A percentile compares a stretch with the other conserved stretches of the same genome.
Evolutionary conservation across 352 stramenopile genomes (phyloP).

Genomic region (Aphanomyces cochlioides): DNA sequence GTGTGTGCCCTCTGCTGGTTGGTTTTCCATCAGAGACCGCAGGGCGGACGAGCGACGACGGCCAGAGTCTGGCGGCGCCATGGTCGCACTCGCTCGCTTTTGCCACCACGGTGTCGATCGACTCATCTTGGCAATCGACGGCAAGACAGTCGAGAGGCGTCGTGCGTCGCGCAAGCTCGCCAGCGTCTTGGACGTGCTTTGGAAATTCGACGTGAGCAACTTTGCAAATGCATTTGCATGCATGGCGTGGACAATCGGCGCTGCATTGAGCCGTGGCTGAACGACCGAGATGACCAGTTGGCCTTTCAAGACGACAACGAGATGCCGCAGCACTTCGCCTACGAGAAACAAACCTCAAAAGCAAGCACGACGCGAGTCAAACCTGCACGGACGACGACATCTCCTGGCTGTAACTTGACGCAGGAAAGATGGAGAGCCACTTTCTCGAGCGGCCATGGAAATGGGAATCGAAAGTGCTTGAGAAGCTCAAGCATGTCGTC

Average conservation of each 20-base stretch:
- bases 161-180: constrained; percentile 14
- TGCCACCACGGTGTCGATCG: constrained; percentile 7
- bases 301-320: not conserved
- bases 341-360: not conserved
- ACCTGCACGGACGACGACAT: constrained; percentile 5
- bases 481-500: not conserved
- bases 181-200: constrained; percentile 27
- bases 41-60: not conserved
- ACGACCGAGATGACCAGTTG: not conserved
- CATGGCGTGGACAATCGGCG: not conserved
- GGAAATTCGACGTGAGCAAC: constrained; percentile 26
- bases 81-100: not conserved
- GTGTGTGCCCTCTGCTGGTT: too few relatives aligned
- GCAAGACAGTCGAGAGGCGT: constrained; percentile 17
- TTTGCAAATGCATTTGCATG: constrained; percentile 6
- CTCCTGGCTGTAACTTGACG: not conserved
- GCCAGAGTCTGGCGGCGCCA: not conserved
- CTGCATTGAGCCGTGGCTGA: not conserved
- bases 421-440: not conserved
- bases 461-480: not conserved
- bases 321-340: constrained; percentile 3
- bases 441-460: constrained; percentile 1
- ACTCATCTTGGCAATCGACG: constrained; percentile 17
- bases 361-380: not conserved
- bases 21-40: not conserved